A percentile compares a stretch with the other conserved stretches of the same genome.
These are phyloP conservation scores for Hortiboletus rubellus DNA, from an alignment of 1,284 basidiomycete species.

Conservation along the genomic window DNA sequence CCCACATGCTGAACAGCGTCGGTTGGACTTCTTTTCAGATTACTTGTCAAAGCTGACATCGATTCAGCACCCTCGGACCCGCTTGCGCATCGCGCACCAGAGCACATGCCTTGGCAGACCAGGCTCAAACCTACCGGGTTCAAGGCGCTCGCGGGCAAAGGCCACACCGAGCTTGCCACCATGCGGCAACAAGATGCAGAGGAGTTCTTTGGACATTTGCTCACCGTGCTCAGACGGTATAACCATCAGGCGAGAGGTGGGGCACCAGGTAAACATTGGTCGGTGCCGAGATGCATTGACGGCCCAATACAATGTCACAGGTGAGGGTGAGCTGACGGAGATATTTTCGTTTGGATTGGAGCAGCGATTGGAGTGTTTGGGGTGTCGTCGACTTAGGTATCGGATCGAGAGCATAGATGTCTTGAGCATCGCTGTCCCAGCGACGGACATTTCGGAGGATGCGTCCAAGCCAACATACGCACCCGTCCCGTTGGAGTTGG, in stretches of 20 bases:
- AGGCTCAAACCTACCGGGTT: slow-evolving; percentile 86
- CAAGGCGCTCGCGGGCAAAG: slow-evolving; percentile 89
- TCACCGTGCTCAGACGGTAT: slow-evolving; percentile 70
- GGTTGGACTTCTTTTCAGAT: neutral
- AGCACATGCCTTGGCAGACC: slow-evolving; percentile 67
- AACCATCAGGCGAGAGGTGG: slow-evolving; percentile 52
- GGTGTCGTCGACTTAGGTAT: slow-evolving; percentile 89
- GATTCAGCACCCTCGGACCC: slow-evolving; percentile 26
- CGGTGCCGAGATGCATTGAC: neutral
- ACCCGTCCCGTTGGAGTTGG: slow-evolving; percentile 67
- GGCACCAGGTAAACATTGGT: slow-evolving; percentile 31
- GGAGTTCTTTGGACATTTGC: slow-evolving; percentile 87
- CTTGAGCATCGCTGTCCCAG: slow-evolving; percentile 80
- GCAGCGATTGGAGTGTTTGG: slow-evolving; percentile 80
- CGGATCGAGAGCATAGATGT: slow-evolving; percentile 78
- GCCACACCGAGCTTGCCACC: slow-evolving; percentile 93
- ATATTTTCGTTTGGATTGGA: slow-evolving; percentile 84
- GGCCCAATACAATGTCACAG: slow-evolving; percentile 5
- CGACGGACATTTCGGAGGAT: slow-evolving; percentile 34
- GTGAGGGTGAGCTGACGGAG: slow-evolving; percentile 62
- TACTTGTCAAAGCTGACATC: slow-evolving; percentile 4
- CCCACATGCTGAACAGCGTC: slow-evolving; percentile 28
- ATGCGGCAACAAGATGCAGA: slow-evolving; percentile 98
- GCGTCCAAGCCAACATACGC: slow-evolving; percentile 60
- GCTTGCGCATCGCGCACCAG: slow-evolving; percentile 44